Base-by-base conservation (phyloP, 2,329 filamentous ascomycete genomes). In the Diaporthe humulicola region DNA sequence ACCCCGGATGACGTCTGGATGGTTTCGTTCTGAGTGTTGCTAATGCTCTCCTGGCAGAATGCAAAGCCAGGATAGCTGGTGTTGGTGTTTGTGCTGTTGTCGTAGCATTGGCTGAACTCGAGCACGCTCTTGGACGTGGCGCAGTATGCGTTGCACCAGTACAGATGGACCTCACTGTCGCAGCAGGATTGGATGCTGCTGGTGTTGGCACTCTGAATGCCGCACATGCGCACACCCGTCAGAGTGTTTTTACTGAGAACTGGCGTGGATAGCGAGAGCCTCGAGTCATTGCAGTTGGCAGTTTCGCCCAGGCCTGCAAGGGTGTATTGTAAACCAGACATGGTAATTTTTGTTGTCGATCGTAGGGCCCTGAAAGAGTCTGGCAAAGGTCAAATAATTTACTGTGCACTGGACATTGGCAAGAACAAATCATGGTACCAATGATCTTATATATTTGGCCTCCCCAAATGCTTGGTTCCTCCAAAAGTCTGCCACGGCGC, bases 171-270 rank as follows among this genome's bases (percentile, higher is more conserved):
- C 19, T 66, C 60, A 30, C 60, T 42, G 7, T 66, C 60, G 28
- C 60, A 66, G 60, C 60, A 66, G 60, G 60, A 25, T n/a, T 42
- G 60, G 28, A 66, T 66, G 42, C 42, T 66, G 60, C 17, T 66
- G 42, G 42, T 66, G n/a, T 50, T 50, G 28, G 60, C 42, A 25
- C 60, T 66, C 22, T 66, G 28, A 28, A 66, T 36, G 28, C 60
- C 60, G 28, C 60, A 66, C 15, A 66, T 42, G 28, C 42, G 60
- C 12, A 42, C 25, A 1, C 60, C 60, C 15, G 60, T n/a, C n/a
- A n/a, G n/a, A n/a, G n/a, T 66, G 28, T n/a, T 48, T 28, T 66
- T 66, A 15, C 60, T 42, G 9, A 66, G 60, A 19, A 66, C 28
- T 50, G 40, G 60, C 28, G 60, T 66, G 42, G 8, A n/a, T 5